Evolutionary conservation across 805 yeast species (phyloP).

Genomic region (Alloascoidea africana): DNA sequence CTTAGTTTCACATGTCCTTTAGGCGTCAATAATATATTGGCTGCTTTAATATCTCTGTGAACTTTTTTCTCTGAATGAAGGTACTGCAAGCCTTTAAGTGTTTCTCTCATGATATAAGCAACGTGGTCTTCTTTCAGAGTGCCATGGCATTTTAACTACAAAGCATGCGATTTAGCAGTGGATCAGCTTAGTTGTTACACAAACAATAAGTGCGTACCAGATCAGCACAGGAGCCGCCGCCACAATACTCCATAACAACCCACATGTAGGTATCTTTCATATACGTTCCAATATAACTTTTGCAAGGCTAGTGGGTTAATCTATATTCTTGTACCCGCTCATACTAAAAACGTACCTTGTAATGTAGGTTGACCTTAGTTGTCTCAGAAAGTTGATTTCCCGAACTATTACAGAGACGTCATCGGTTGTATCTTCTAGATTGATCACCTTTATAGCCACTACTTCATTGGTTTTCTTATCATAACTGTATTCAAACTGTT

Average conservation of each 20-base stretch:
- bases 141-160: constrained; percentile 32
- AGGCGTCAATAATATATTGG: constrained; percentile 65
- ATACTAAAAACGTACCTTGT: constrained; percentile 25
- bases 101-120: constrained; percentile 45
- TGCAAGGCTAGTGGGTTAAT: not conserved
- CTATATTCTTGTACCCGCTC: not conserved
- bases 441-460: constrained; percentile 81
- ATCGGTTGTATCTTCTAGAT: constrained; percentile 66
- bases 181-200: not conserved
- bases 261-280: constrained; percentile 56
- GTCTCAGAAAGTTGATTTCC: constrained; percentile 66
- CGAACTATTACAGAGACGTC: constrained; percentile 56
- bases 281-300: constrained; percentile 42
- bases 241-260: constrained; percentile 92
- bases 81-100: constrained; percentile 58
- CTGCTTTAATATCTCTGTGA: constrained; percentile 85
- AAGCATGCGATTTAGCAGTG: not conserved
- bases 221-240: constrained; percentile 85
- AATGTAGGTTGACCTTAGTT: constrained; percentile 48
- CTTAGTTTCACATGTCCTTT: constrained; percentile 66
- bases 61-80: constrained; percentile 63
- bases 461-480: constrained; percentile 21
- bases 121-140: constrained; percentile 42
- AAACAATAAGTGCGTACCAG: constrained; percentile 17
- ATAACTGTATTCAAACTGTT: constrained; percentile 13